Conservation (phyloP, 495 filamentous ascomycete genomes). For the Penicillium argentinense region DNA sequence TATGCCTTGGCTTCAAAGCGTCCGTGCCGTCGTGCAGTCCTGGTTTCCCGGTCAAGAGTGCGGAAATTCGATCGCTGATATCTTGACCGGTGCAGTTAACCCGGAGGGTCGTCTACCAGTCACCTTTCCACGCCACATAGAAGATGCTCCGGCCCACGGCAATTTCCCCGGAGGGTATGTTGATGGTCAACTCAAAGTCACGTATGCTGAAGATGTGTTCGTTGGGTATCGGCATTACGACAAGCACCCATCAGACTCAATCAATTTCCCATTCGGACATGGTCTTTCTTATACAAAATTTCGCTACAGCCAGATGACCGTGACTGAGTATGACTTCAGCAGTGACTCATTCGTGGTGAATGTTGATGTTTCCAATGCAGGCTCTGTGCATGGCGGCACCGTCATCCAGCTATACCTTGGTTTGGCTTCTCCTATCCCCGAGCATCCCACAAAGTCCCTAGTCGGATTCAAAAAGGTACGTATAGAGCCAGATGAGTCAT, state of each 20-base stretch:
- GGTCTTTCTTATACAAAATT: slow-evolving; percentile 37
- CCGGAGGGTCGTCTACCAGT: slow-evolving; percentile 75
- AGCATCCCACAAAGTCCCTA: slow-evolving; percentile 58
- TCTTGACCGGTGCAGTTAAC: slow-evolving; percentile 77
- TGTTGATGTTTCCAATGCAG: slow-evolving; percentile 71
- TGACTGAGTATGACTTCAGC: neutral
- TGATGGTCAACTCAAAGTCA: slow-evolving; percentile 65
- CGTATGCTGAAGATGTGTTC: slow-evolving; percentile 75
- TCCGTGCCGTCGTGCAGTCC: slow-evolving; percentile 81
- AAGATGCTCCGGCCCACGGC: slow-evolving; percentile 67
- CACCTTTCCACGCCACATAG: slow-evolving; percentile 68
- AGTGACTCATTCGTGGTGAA: slow-evolving; percentile 53
- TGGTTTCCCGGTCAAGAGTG: slow-evolving; percentile 81
- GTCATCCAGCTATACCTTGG: slow-evolving; percentile 71
- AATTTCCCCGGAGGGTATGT: slow-evolving; percentile 50
- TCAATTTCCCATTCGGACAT: neutral
- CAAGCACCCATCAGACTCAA: too few species aligned
- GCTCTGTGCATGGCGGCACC: slow-evolving; percentile 61
- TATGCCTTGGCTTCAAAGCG: slow-evolving; percentile 65
- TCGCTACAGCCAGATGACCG: slow-evolving; percentile 46
- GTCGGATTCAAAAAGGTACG: slow-evolving; percentile 68
- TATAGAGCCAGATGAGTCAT: slow-evolving; percentile 55
- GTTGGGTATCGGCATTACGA: slow-evolving; percentile 71
- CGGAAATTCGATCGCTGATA: slow-evolving; percentile 74
- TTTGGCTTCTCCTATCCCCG: slow-evolving; percentile 40